Evolutionary conservation across 2,329 filamentous ascomycete genomes (phyloP).

Genomic region (Botrytis fabae): DNA sequence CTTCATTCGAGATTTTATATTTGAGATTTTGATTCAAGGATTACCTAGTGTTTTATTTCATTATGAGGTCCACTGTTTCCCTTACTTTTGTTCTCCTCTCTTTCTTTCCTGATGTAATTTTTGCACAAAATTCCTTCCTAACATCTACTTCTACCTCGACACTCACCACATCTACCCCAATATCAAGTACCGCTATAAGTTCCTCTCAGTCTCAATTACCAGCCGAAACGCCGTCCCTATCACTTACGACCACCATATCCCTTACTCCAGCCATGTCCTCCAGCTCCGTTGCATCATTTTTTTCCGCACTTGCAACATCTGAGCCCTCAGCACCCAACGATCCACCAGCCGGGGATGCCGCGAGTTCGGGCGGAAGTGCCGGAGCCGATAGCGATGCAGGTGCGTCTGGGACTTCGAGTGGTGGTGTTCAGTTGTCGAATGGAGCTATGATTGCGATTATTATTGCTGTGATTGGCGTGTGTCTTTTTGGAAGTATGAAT

Average conservation of each 20-base stretch:
- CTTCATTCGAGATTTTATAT: neutral
- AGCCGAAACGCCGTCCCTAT: constrained; percentile 25
- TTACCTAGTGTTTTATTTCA: constrained; percentile 3
- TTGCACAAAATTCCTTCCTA: constrained; percentile 30
- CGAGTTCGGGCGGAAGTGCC: constrained; percentile 42
- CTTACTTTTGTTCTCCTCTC: constrained; percentile 29
- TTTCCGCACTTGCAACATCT: constrained; percentile 37
- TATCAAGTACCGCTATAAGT: neutral
- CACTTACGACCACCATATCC: constrained; percentile 31
- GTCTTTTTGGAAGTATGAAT: constrained; percentile 67
- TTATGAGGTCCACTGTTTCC: neutral
- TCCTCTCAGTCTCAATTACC: constrained; percentile 14
- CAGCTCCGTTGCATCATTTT: constrained; percentile 38
- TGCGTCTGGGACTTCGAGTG: constrained; percentile 62
- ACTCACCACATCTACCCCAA: neutral
- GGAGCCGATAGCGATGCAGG: constrained; percentile 58
- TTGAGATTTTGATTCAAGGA: neutral
- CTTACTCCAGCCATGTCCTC: constrained; percentile 40
- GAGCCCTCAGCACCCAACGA: constrained; percentile 37
- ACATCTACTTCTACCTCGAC: neutral
- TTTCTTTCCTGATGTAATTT: constrained; percentile 28
- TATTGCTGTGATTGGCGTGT: constrained; percentile 65
- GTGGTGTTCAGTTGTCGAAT: constrained; percentile 63
- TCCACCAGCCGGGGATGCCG: constrained; percentile 38
- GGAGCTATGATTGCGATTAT: constrained; percentile 75